Evolutionary conservation across 2,329 filamentous ascomycete genomes (phyloP), one percentile per base, ranked within the genome.

Genomic region (Ceratocystis papillata): DNA sequence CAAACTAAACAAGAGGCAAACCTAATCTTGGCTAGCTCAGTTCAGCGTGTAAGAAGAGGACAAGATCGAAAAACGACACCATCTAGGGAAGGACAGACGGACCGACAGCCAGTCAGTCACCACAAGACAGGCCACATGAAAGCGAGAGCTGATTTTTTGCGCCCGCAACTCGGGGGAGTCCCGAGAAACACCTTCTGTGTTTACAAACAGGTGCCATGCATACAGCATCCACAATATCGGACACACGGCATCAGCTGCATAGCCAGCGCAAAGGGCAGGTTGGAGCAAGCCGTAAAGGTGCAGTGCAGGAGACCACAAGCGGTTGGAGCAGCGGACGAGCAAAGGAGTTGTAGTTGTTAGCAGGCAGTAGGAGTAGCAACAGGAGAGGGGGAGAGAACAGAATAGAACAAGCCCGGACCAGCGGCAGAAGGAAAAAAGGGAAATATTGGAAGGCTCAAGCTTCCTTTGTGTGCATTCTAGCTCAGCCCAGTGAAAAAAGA

Each of bases 391-490:
- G 12, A n/a, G 12, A 53, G 25, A 53, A 53, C 15, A 7, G 5
- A 10, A 22, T 5, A n/a, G 46, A 22, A 22, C 20, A 22, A 22
- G 46, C 50, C 20, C 50, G 50, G 50, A 25, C 50, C 25, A 55
- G 50, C 50, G 50, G 50, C 22, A 57, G 17, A 57, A 57, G 48
- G n/a, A 50, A 50, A 50, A 50, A 50, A 50, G 48, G n/a, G 10
- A 53, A 25, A 28, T 53, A 17, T 10, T 22, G 20, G 22, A 53
- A 15, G 55, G 55, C 25, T 59, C 12, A 37, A 33, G 28, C 55
- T 59, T 59, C 30, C n/a, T 59, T 53, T 22, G 10, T 10, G 12
- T 15, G 48, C 30, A 37, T 59, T 33, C 15, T 33, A n/a, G 25
- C n/a, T 12, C 15, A 59, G 55, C 15, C 25, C n/a, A 50, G n/a